Evolutionary conservation across 2,329 filamentous ascomycete genomes (phyloP).

Genomic region (Nigrospora osmanthi): DNA sequence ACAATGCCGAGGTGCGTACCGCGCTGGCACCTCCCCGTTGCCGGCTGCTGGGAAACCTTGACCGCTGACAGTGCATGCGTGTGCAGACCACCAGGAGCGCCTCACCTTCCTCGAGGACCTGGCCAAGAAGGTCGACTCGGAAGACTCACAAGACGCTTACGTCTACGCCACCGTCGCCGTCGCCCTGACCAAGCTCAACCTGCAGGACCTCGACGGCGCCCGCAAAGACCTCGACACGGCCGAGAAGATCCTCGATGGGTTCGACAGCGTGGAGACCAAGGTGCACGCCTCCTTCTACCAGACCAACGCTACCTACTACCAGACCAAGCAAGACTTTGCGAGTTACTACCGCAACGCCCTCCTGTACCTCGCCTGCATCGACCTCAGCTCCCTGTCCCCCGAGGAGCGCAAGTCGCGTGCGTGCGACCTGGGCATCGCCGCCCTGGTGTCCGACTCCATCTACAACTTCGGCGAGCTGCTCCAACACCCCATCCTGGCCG

Average conservation of each 20-base stretch:
- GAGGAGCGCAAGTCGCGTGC: constrained; percentile 75
- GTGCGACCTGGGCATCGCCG: constrained; percentile 87
- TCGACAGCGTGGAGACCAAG: constrained; percentile 91
- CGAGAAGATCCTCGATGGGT: constrained; percentile 80
- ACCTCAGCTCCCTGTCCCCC: constrained; percentile 65
- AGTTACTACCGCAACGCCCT: constrained; percentile 97
- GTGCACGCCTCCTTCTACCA: constrained; percentile 97
- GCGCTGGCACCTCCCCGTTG: background rate
- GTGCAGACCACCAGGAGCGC: constrained; percentile 74
- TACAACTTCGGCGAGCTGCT: constrained; percentile 99
- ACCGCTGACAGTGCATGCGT: background rate
- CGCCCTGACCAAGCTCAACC: constrained; percentile 75
- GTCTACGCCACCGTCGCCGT: constrained; percentile 91
- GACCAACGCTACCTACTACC: constrained; percentile 90
- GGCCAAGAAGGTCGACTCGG: constrained; percentile 82
- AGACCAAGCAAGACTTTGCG: constrained; percentile 87
- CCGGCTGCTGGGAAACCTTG: too few species aligned
- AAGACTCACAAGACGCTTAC: constrained; percentile 88
- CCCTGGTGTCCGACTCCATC: constrained; percentile 87
- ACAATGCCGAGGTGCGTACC: constrained; percentile 64
- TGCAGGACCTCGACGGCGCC: constrained; percentile 73
- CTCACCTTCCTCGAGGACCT: constrained; percentile 78
- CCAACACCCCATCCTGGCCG: constrained; percentile 89
- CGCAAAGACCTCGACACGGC: constrained; percentile 81
- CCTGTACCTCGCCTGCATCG: constrained; percentile 93